These are phyloP conservation scores for Stramenopiles sp. DNA, from an alignment of 352 stramenopile genomes.

Conservation along the genomic window DNA sequence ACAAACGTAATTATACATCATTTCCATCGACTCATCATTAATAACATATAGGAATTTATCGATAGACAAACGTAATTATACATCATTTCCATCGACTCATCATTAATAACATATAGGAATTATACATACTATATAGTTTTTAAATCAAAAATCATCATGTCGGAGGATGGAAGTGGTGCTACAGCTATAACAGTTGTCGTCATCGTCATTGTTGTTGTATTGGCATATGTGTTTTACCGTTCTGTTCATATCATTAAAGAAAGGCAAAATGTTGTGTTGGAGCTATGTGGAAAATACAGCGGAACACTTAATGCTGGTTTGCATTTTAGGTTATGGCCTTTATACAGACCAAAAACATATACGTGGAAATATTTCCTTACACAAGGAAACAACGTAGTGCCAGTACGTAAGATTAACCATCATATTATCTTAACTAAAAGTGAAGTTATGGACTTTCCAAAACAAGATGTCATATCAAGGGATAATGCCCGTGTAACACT, in stretches of 20 bases:
- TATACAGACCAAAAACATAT: slow-evolving; percentile 17
- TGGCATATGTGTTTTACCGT: slow-evolving; percentile 13
- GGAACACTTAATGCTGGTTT: slow-evolving; percentile 15
- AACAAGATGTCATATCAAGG: slow-evolving; percentile 23
- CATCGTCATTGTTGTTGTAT: slow-evolving; percentile 9
- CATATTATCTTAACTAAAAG: slow-evolving; percentile 23
- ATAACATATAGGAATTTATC: too few species aligned
- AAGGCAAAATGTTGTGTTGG: slow-evolving; percentile 23
- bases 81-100: too few species aligned
- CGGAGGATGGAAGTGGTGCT: too few species aligned
- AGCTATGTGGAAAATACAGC: slow-evolving; percentile 21
- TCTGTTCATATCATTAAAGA: slow-evolving; percentile 20
- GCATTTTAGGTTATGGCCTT: slow-evolving; percentile 22
- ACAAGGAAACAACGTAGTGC: slow-evolving; percentile 12
- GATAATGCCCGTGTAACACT: slow-evolving; percentile 26
- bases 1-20: too few species aligned
- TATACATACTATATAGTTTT: too few species aligned
- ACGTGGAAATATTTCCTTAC: neutral
- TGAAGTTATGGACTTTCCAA: slow-evolving; percentile 25
- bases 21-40: too few species aligned
- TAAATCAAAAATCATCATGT: too few species aligned
- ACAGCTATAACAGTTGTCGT: too few species aligned
- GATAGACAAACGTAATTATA: too few species aligned
- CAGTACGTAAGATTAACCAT: slow-evolving; percentile 14
- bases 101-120: too few species aligned